A percentile compares a stretch with the other conserved stretches of the same genome.
These are phyloP conservation scores for Histomonas meleagridis DNA, from an alignment of 208 protist species.

Conservation along the genomic window DNA sequence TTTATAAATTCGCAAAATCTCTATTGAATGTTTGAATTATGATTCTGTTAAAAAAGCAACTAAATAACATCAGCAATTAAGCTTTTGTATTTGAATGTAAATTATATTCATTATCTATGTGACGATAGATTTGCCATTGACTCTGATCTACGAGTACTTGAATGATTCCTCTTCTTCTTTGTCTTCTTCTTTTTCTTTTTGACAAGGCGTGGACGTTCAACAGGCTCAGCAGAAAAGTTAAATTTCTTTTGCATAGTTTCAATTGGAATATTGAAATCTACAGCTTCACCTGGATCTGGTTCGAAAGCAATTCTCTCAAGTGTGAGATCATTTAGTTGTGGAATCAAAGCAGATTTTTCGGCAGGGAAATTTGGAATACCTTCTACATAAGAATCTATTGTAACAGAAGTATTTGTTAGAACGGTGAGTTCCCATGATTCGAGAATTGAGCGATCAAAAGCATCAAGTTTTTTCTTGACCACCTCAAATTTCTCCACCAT, in stretches of 20 bases:
- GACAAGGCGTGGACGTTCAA: background rate
- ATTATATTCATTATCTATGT: too few species aligned
- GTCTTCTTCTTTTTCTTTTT: background rate
- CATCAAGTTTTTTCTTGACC: background rate
- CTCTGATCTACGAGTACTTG: background rate
- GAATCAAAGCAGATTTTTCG: background rate
- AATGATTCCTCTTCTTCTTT: background rate
- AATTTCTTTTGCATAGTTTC: background rate
- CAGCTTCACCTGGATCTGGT: background rate
- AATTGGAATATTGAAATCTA: background rate
- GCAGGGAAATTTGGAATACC: background rate
- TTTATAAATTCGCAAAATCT: too few species aligned
- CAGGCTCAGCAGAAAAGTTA: background rate
- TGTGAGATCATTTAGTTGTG: background rate
- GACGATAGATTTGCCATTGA: background rate
- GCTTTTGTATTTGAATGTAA: too few species aligned
- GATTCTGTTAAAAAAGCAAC: too few species aligned
- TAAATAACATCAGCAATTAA: too few species aligned
- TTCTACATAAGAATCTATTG: background rate
- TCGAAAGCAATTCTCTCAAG: background rate
- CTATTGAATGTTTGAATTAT: too few species aligned
- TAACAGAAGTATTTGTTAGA: background rate
- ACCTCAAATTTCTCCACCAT: too few species aligned
- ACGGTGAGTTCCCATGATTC: background rate
- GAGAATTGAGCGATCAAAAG: background rate